Base-by-base conservation (phyloP, 768 basidiomycete genomes). In the Asterophora lycoperdoides region DNA sequence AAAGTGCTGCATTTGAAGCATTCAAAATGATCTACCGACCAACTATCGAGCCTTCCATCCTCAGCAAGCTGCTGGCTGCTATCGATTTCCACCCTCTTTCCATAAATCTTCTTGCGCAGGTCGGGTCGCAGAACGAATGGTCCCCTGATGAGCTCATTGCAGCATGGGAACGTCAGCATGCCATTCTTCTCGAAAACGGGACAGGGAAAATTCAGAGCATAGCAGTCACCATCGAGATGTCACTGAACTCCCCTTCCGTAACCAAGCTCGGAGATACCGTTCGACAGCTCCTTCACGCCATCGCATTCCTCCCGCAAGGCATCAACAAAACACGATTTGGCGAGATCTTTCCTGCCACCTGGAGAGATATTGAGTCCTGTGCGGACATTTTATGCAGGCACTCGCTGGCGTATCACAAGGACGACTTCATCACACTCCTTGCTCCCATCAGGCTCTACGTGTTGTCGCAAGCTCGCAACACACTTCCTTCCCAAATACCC, bases 31-130 rank as follows among this genome's bases (percentile, higher is more conserved):
- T 49, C 10, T 55, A 52, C 33, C 23, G 15, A 2, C 30, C 42
- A 13, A 15, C 30, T 7, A 37, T 46, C 2, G 48, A 54, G 5
- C 34, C 14, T 1, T 33, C 34, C 3, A 17, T 46, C 8, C 41
- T 52, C 14, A 17, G n/a, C 19, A 49, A 41, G 33, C 41, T 56
- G 11, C 41, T 50, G 13, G 33, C 55, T 7, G 34, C 47, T 8
- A 8, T 56, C 5, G 55, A 52, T 39, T 52, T 52, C 15, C 55
- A 56, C n/a, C 55, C 55, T 9, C 52, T 56, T 15, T 56, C 55
- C 1, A 50, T 56, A n/a, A 53, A 56, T 29, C 38, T 56, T 1
- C 48, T 56, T 13, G 55, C 52, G 10, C 55, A 53, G 28, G 55
- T 20, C 8, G 55, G 51, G 0, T 37, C 47, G 8, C 55, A 56